phyloP scores from a whole-genome alignment of 306 rosid genomes.

The Ormosia semicastrata region DNA sequence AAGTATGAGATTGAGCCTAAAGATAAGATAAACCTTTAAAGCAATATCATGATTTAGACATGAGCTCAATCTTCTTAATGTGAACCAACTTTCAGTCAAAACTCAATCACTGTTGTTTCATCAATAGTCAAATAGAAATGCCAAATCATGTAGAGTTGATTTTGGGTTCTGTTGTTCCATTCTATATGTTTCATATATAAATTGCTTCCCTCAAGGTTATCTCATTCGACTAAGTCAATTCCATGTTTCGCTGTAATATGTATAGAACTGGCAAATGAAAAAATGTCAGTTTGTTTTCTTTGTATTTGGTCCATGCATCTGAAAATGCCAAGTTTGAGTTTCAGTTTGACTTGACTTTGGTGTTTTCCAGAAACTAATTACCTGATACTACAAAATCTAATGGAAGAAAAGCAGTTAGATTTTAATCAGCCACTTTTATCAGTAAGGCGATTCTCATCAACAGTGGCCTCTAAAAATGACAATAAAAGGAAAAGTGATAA shows the following conservation, averaged over 20 bases:
- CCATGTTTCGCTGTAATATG: neutral
- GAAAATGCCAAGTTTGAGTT: slow-evolving; percentile 26
- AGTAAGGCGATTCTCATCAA: slow-evolving; percentile 64
- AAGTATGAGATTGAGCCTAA: slow-evolving; percentile 3
- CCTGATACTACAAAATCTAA: slow-evolving; percentile 43
- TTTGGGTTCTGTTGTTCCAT: slow-evolving; percentile 9
- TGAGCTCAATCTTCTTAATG: slow-evolving; percentile 10
- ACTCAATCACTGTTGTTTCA: neutral
- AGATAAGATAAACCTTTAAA: neutral
- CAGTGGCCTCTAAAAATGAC: slow-evolving; percentile 43
- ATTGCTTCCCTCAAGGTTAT: neutral
- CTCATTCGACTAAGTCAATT: slow-evolving; percentile 6
- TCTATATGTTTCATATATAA: neutral
- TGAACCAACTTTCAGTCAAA: neutral
- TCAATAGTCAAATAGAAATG: slow-evolving; percentile 1
- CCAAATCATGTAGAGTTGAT: neutral
- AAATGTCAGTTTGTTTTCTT: neutral
- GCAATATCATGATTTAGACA: slow-evolving; percentile 4
- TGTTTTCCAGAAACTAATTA: slow-evolving; percentile 43
- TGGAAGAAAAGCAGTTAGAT: slow-evolving; percentile 92
- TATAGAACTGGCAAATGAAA: neutral
- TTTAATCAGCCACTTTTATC: slow-evolving; percentile 81
- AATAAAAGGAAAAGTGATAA: slow-evolving; percentile 44
- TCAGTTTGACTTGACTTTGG: slow-evolving; percentile 37
- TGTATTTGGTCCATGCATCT: neutral